Evolutionary conservation across 129 eudicot genomes (phyloP).

Genomic region (Rutidosis leptorrhynchoides): DNA sequence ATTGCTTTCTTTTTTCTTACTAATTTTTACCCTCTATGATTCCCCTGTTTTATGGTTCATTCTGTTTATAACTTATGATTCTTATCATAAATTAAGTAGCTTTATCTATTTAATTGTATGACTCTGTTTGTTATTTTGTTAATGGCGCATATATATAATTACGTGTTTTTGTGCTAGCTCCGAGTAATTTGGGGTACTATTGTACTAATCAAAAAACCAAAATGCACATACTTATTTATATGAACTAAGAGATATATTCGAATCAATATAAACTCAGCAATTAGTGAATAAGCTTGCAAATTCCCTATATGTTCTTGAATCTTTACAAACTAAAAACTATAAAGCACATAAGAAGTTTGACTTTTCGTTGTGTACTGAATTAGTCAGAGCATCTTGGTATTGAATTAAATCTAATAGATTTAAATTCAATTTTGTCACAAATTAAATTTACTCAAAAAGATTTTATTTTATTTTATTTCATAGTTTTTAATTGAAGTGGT

Average conservation of each 20-base stretch:
- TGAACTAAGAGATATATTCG: background rate
- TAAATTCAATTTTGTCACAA: background rate
- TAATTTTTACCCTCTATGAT: background rate
- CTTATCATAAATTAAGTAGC: background rate
- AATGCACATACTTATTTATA: background rate
- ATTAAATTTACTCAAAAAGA: background rate
- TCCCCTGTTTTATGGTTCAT: background rate
- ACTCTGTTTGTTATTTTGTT: background rate
- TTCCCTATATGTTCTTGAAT: slow-evolving; percentile 15
- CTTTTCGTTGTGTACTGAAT: slow-evolving; percentile 13
- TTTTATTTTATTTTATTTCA: background rate
- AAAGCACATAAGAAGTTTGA: background rate
- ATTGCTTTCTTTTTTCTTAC: background rate
- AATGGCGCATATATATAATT: background rate
- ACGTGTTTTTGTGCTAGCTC: background rate
- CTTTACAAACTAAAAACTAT: background rate
- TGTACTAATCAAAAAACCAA: too few species aligned
- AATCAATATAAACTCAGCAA: slow-evolving; percentile 1
- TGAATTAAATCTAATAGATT: background rate
- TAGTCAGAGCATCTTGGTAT: slow-evolving; percentile 11
- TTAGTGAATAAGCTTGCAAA: slow-evolving; percentile 12
- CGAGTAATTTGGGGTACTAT: background rate
- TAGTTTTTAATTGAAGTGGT: slow-evolving; percentile 15
- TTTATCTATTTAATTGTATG: background rate
- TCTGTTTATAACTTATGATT: background rate